Evolutionary conservation across 495 filamentous ascomycete genomes (phyloP).

Genomic region (Talaromyces borbonicus): DNA sequence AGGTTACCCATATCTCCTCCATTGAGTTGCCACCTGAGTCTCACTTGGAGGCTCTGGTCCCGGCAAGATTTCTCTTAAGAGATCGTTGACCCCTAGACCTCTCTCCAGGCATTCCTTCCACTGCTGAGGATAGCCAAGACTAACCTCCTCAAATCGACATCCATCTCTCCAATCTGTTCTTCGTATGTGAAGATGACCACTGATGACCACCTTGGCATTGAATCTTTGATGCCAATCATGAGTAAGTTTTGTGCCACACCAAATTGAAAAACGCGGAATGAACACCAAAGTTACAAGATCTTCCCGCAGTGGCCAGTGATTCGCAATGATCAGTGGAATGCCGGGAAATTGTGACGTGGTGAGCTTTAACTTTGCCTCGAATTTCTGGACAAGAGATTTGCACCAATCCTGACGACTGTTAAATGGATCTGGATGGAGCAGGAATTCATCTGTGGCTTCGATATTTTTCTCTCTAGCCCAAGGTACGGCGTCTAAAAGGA

Average conservation of each 20-base stretch:
- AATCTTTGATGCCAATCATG: slow-evolving; percentile 6
- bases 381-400: slow-evolving; percentile 6
- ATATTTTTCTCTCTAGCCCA: slow-evolving; percentile 6
- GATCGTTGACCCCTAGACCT: slow-evolving; percentile 5
- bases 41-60: slow-evolving; percentile 3
- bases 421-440: slow-evolving; percentile 6
- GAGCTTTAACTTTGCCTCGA: slow-evolving; percentile 1
- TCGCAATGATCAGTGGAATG: slow-evolving; percentile 4
- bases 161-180: slow-evolving; percentile 7
- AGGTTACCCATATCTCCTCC: slow-evolving; percentile 5
- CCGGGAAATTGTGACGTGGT: neutral
- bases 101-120: slow-evolving; percentile 6
- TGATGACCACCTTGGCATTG: slow-evolving; percentile 6
- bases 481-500: neutral
- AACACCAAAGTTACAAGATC: slow-evolving; percentile 4
- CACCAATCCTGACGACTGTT: slow-evolving; percentile 6
- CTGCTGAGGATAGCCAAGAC: slow-evolving; percentile 6
- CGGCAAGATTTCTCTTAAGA: slow-evolving; percentile 4
- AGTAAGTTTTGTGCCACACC: slow-evolving; percentile 6
- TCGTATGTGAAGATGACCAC: slow-evolving; percentile 7
- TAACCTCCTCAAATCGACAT: slow-evolving; percentile 8
- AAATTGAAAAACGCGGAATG: slow-evolving; percentile 5
- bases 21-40: neutral
- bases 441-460: slow-evolving; percentile 6
- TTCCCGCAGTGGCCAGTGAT: slow-evolving; percentile 5